Conservation (phyloP, 2,329 filamentous ascomycete genomes). For the Epichloe amarillans region DNA sequence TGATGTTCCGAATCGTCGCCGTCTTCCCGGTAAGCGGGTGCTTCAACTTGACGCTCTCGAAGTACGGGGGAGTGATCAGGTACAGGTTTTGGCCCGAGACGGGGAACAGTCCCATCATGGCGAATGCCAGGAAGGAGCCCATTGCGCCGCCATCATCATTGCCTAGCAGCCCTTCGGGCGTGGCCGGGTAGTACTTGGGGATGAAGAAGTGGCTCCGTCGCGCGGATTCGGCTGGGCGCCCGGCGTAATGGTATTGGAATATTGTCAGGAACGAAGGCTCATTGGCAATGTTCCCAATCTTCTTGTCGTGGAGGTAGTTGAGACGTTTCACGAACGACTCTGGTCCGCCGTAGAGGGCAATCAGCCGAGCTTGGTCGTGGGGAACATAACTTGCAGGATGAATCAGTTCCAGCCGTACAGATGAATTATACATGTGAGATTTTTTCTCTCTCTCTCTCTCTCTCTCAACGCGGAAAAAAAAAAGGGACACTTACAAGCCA, state of each 20-base stretch:
- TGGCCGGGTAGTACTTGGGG: conserved; percentile 47
- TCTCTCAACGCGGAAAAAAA: too few relatives aligned
- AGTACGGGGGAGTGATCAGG: conserved; percentile 60
- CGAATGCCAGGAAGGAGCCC: conserved; percentile 51
- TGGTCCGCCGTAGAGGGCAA: conserved; percentile 47
- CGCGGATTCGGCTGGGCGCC: conserved; percentile 43
- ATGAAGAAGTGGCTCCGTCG: conserved; percentile 50
- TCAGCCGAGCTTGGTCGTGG: conserved; percentile 38
- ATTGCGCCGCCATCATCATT: conserved; percentile 62
- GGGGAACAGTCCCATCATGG: conserved; percentile 59
- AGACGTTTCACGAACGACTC: conserved; percentile 44
- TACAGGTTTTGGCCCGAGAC: conserved; percentile 58
- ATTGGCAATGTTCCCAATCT: conserved; percentile 54
- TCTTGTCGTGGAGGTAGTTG: conserved; percentile 49
- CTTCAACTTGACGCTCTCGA: conserved; percentile 44
- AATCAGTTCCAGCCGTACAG: too few relatives aligned
- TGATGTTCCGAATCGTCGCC: conserved; percentile 44
- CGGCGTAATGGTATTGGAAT: conserved; percentile 58
- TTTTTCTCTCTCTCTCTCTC: too few relatives aligned
- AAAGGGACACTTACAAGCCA: conserved; percentile 38
- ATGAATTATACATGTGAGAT: too few relatives aligned
- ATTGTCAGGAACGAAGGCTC: conserved; percentile 47
- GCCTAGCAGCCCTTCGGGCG: conserved; percentile 47
- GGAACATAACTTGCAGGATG: conserved; percentile 31
- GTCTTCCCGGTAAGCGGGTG: conserved; percentile 45